Conservation (phyloP, 495 filamentous ascomycete genomes). For the Astrocystis sublimbata region DNA sequence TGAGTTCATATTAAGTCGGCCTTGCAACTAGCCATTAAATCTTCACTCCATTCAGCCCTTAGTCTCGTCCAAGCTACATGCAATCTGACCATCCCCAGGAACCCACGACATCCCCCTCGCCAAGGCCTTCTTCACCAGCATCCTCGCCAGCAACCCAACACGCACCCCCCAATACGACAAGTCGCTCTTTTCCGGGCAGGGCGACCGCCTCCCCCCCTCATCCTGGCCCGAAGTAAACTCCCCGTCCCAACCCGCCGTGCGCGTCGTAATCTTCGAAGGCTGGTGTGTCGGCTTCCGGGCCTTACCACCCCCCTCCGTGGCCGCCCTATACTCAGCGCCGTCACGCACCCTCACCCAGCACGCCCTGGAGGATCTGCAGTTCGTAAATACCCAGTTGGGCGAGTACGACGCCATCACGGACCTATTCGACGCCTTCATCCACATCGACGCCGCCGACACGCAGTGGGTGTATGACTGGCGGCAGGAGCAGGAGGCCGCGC, state of each 20-base stretch:
- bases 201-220: slow-evolving; percentile 66
- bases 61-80: too few relatives aligned
- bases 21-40: too few relatives aligned
- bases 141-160: slow-evolving; percentile 53
- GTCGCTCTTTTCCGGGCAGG: slow-evolving; percentile 70
- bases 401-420: slow-evolving; percentile 73
- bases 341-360: slow-evolving; percentile 57
- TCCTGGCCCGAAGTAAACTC: slow-evolving; percentile 66
- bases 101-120: slow-evolving; percentile 82
- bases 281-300: slow-evolving; percentile 89
- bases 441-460: slow-evolving; percentile 79
- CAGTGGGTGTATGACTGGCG: slow-evolving; percentile 88
- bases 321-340: slow-evolving; percentile 55
- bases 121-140: slow-evolving; percentile 59
- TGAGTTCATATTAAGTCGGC: too few relatives aligned
- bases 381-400: slow-evolving; percentile 69
- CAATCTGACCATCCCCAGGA: slow-evolving; percentile 38
- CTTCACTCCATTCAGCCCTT: too few relatives aligned
- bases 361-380: slow-evolving; percentile 64
- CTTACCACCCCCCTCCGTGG: slow-evolving; percentile 55
- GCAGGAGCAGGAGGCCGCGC: slow-evolving; percentile 71
- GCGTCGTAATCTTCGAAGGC: slow-evolving; percentile 82
- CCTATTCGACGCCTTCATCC: slow-evolving; percentile 78
- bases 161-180: slow-evolving; percentile 85
- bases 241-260: slow-evolving; percentile 50